A percentile compares a stretch with the other conserved stretches of the same genome.
These are phyloP conservation scores for Ceratocystis diversiconidia DNA, from an alignment of 2,329 filamentous ascomycete genomes.

Conservation along the genomic window DNA sequence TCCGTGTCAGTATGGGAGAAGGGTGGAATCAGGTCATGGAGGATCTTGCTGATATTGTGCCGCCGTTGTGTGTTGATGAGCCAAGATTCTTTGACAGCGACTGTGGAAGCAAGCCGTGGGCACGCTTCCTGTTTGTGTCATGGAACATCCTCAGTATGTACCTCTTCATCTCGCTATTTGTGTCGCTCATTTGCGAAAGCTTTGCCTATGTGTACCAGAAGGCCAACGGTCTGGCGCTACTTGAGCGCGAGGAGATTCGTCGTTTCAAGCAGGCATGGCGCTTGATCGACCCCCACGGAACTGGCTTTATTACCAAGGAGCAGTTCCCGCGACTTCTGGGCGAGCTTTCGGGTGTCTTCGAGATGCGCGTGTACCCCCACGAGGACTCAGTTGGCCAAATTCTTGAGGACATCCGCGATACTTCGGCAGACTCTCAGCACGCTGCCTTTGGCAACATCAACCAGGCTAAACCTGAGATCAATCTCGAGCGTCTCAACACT, in stretches of 20 bases:
- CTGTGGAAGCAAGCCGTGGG: slow-evolving; percentile 84
- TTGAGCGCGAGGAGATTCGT: slow-evolving; percentile 85
- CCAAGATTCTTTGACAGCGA: slow-evolving; percentile 71
- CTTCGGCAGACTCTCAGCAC: slow-evolving; percentile 36
- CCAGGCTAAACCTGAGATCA: slow-evolving; percentile 44
- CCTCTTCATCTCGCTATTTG: slow-evolving; percentile 95
- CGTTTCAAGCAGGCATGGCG: slow-evolving; percentile 98
- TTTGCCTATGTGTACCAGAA: slow-evolving; percentile 98
- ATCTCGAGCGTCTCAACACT: slow-evolving; percentile 60
- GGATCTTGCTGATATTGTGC: slow-evolving; percentile 69
- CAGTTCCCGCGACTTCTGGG: slow-evolving; percentile 77
- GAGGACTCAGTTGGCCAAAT: slow-evolving; percentile 79
- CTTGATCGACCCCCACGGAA: slow-evolving; percentile 80
- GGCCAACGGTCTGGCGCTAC: slow-evolving; percentile 77
- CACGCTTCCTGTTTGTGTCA: slow-evolving; percentile 73
- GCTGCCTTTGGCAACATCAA: slow-evolving; percentile 39
- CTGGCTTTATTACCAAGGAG: slow-evolving; percentile 81
- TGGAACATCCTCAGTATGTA: slow-evolving; percentile 99
- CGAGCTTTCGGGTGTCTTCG: slow-evolving; percentile 86
- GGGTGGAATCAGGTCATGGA: slow-evolving; percentile 97
- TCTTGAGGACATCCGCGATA: slow-evolving; percentile 64
- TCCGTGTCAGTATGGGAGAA: slow-evolving; percentile 84
- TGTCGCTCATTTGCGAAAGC: slow-evolving; percentile 97
- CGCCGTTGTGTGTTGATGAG: slow-evolving; percentile 65
- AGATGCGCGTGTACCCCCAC: slow-evolving; percentile 90